phyloP scores from a whole-genome alignment of 2,329 filamentous ascomycete species.

The Ceratocystis variospora region DNA sequence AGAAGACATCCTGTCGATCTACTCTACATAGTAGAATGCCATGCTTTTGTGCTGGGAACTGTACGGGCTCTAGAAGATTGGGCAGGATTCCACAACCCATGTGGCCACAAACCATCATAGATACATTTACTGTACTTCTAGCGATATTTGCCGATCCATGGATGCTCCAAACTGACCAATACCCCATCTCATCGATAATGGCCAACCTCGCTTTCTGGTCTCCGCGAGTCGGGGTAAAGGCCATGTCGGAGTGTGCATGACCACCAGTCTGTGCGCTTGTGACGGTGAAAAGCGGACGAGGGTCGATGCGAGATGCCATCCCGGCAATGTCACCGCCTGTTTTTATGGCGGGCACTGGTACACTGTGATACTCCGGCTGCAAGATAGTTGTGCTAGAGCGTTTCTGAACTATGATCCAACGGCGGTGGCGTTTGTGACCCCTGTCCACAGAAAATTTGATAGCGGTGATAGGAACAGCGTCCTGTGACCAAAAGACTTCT shows the following conservation, averaged over 20 bases:
- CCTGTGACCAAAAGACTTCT: conserved; percentile 41
- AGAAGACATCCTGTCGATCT: not conserved
- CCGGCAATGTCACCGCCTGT: conserved; percentile 19
- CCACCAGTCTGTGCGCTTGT: conserved; percentile 39
- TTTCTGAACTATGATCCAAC: conserved; percentile 43
- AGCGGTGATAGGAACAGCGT: conserved; percentile 36
- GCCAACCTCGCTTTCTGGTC: conserved; percentile 43
- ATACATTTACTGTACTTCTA: conserved; percentile 26
- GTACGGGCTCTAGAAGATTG: conserved; percentile 25
- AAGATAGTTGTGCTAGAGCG: conserved; percentile 38
- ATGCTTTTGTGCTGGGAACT: conserved; percentile 28
- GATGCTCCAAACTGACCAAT: conserved; percentile 56
- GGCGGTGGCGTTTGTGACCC: conserved; percentile 26
- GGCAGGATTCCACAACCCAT: conserved; percentile 30
- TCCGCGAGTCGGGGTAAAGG: conserved; percentile 43
- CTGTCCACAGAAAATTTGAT: conserved; percentile 36
- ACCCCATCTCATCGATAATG: conserved; percentile 49
- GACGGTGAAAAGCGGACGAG: conserved; percentile 43
- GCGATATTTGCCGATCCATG: conserved; percentile 27
- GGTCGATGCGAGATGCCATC: conserved; percentile 38
- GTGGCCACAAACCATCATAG: conserved; percentile 31
- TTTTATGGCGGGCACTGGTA: conserved; percentile 25
- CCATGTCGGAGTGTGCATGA: conserved; percentile 44
- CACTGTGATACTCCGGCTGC: conserved; percentile 35
- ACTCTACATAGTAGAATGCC: conserved; percentile 31